Conservation (phyloP, 352 stramenopile genomes). For the Phytophthora hybrid region DNA sequence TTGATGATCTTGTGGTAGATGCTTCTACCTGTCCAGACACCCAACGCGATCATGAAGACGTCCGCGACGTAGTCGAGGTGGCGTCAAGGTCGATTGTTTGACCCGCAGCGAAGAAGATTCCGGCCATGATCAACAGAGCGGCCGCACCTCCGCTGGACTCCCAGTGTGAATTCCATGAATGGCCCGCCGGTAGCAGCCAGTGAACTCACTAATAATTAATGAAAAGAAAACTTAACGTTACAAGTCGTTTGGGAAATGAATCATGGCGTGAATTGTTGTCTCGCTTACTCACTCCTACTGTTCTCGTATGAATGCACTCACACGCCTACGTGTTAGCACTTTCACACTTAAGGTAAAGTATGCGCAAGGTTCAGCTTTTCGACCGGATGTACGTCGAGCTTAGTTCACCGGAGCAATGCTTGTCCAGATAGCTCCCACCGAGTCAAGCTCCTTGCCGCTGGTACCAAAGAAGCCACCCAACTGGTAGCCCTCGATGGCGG, state of each 20-base stretch:
- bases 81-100: constrained; percentile 47
- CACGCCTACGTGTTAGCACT: no score
- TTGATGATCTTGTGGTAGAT: constrained; percentile 41
- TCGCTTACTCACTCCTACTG: no score
- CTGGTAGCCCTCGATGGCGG: not conserved
- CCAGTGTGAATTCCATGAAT: constrained; percentile 69
- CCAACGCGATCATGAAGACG: constrained; percentile 65
- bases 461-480: not conserved
- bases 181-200: constrained; percentile 72
- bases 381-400: no score
- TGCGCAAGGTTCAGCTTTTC: no score
- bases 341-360: no score
- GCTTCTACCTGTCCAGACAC: constrained; percentile 43
- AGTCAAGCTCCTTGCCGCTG: not conserved
- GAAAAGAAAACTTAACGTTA: no score
- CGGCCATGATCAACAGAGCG: constrained; percentile 84
- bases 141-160: constrained; percentile 83
- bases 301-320: no score
- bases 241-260: no score
- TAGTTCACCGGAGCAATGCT: not conserved
- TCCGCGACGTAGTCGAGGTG: constrained; percentile 58
- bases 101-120: constrained; percentile 63
- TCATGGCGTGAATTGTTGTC: no score
- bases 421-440: not conserved
- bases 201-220: no score